Base-by-base conservation (phyloP, 2,329 filamentous ascomycete species). In the Malbranchea zuffiana region DNA sequence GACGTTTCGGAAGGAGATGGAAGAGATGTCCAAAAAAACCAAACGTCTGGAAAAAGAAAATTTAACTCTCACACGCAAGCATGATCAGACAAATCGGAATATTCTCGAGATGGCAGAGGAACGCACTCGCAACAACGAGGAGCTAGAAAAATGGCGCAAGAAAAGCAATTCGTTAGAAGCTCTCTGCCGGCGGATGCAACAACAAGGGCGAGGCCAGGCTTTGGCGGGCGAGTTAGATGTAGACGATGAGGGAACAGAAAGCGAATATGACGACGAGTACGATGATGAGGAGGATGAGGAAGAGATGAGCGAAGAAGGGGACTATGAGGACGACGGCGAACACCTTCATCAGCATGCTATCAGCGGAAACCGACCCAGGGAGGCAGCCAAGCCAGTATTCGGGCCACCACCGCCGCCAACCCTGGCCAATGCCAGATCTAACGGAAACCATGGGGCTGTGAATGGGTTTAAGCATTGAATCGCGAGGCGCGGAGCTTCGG, bases 1-100 rank as follows among this genome's bases (percentile, higher is more conserved):
- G 48, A 95, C 90, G 1, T 96, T 96, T 63, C 77, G 88, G 37
- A 95, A 94, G 65, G 90, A 96, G 63, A 96, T 96, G 87, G 90
- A 96, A 63, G 90, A 96, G 55, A 96, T 96, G 87, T 94, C 87
- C 1, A 95, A 95, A 67, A 96, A 96, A 67, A 94, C 88, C 4
- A 95, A 95, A 62, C 80, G 86, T 17, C 69, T 98, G 36, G 90
- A 98, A 60, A 94, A 94, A 63, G 90, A 98, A 55, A 96, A 98
- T 52, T 80, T 90, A 50, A 80, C 75, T 12, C 72, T 94, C 35
- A 93, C 85, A 47, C 77, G 88, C 39, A 94, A 95, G 61, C 88
- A 95, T 59, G 87, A 95, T 50, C 78, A 84, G 32, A 92, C 87
- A 17, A 90, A 90, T 53, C 80, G 83, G 47, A 96, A 94, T 60